A percentile compares a stretch with the other conserved stretches of the same genome.
These are phyloP conservation scores for Pistacia integerrima DNA, from an alignment of 345 rosid species.

Conservation along the genomic window DNA sequence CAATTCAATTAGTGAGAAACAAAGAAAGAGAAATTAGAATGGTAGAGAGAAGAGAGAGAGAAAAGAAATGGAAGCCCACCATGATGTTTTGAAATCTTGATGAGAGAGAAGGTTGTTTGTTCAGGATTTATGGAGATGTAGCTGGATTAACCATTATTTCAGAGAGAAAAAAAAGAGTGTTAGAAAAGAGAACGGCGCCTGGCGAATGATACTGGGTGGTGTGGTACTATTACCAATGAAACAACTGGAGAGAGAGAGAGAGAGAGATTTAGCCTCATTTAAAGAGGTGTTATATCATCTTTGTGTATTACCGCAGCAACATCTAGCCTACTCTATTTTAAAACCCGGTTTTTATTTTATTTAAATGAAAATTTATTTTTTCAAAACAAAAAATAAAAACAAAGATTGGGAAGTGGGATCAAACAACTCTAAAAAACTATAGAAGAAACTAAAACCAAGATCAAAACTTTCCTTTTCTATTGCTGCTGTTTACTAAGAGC, in stretches of 20 bases:
- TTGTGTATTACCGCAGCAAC: conserved; percentile 21
- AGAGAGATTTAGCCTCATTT: conserved; percentile 29
- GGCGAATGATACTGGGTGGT: conserved; percentile 38
- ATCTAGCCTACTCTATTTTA: conserved; percentile 15
- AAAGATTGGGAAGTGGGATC: conserved; percentile 15
- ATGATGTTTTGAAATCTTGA: conserved; percentile 32
- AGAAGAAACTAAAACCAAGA: conserved; percentile 13
- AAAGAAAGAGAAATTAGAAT: too few relatives aligned
- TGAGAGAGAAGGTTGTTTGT: conserved; percentile 17
- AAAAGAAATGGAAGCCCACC: conserved; percentile 30
- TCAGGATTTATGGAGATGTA: conserved; percentile 19
- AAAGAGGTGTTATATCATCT: conserved; percentile 25
- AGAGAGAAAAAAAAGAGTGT: conserved; percentile 25
- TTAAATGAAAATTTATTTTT: too few relatives aligned
- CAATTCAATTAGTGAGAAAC: neutral
- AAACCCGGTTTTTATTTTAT: neutral
- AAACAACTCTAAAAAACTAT: neutral
- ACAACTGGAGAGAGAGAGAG: conserved; percentile 22
- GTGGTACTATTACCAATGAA: conserved; percentile 48
- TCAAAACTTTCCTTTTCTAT: conserved; percentile 7
- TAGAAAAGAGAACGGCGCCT: conserved; percentile 59
- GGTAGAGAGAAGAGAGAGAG: neutral
- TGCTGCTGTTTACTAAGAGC: conserved; percentile 26
- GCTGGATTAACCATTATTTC: conserved; percentile 29
- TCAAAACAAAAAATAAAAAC: neutral